phyloP scores from a whole-genome alignment of 2,329 filamentous ascomycete genomes.

The Fusarium sp. region DNA sequence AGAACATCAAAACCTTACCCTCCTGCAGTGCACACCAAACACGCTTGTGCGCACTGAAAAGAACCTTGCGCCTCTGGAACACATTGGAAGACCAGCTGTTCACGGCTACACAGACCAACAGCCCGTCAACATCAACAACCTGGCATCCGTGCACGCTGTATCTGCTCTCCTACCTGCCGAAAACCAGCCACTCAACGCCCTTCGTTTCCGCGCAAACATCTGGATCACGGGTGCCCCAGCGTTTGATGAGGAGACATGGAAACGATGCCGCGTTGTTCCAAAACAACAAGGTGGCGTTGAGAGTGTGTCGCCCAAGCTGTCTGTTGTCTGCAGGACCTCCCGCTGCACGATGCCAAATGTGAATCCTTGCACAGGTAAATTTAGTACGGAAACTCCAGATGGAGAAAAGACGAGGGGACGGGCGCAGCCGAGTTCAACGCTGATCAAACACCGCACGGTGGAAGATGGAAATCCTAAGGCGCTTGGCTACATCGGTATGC shows the following conservation, averaged over 20 bases:
- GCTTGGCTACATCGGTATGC: slow-evolving; percentile 50
- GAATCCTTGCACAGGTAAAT: slow-evolving; percentile 24
- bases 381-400: slow-evolving; percentile 15
- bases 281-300: background rate
- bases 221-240: slow-evolving; percentile 36
- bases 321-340: slow-evolving; percentile 40
- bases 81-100: slow-evolving; percentile 31
- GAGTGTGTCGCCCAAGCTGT: slow-evolving; percentile 6
- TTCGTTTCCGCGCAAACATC: slow-evolving; percentile 38
- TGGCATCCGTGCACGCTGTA: slow-evolving; percentile 36
- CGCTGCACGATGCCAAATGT: slow-evolving; percentile 41
- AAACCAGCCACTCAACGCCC: slow-evolving; percentile 39
- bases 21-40: slow-evolving; percentile 23
- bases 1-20: slow-evolving; percentile 20
- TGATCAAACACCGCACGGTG: slow-evolving; percentile 42
- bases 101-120: slow-evolving; percentile 44
- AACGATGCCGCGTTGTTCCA: slow-evolving; percentile 23
- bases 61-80: slow-evolving; percentile 31
- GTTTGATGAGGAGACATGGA: slow-evolving; percentile 37
- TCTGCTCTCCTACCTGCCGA: slow-evolving; percentile 23
- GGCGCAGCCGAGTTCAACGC: slow-evolving; percentile 48
- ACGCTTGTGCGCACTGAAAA: slow-evolving; percentile 28
- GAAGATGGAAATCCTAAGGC: slow-evolving; percentile 48
- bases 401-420: slow-evolving; percentile 36
- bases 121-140: slow-evolving; percentile 36